A percentile compares a stretch with the other conserved stretches of the same genome.
Evolutionary conservation across 345 rosid genomes (phyloP).

Genomic region (Balakata baccata): DNA sequence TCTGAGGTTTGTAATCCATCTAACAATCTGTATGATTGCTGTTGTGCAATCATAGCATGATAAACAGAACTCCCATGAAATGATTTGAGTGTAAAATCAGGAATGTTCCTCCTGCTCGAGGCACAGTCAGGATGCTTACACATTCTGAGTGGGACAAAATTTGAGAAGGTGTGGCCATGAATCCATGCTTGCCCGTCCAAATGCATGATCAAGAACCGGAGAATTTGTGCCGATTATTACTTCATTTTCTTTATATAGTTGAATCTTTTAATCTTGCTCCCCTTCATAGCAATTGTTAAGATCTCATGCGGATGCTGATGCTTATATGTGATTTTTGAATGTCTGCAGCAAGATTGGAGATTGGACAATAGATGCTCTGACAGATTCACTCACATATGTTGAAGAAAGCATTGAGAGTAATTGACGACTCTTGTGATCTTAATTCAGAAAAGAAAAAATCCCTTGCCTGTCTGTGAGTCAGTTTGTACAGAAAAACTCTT

Average conservation of each 20-base stretch:
- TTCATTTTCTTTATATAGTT: not conserved
- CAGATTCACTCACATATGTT: conserved; percentile 62
- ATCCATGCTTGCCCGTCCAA: conserved; percentile 88
- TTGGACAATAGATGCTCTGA: conserved; percentile 85
- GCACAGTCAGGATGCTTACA: conserved; percentile 69
- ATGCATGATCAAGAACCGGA: conserved; percentile 76
- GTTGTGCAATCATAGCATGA: conserved; percentile 46
- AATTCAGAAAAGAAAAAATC: no score
- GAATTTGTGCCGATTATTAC: conserved; percentile 42
- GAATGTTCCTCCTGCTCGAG: conserved; percentile 79
- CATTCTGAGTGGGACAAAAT: conserved; percentile 86
- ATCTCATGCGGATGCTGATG: not conserved
- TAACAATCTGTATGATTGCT: not conserved
- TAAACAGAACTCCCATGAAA: conserved; percentile 78
- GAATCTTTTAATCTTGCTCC: not conserved
- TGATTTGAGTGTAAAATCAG: conserved; percentile 77
- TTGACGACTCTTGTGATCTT: not conserved
- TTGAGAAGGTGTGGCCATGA: conserved; percentile 84
- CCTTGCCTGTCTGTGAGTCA: no score
- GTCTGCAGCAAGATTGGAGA: conserved; percentile 71
- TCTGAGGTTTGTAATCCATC: not conserved
- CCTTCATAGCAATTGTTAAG: not conserved
- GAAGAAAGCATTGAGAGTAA: conserved; percentile 56
- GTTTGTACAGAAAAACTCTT: no score
- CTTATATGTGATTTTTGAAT: conserved; percentile 1